These are phyloP conservation scores for Graphilbum ipis-grandicollis DNA, from an alignment of 2,329 filamentous ascomycete genomes.

Conservation along the genomic window DNA sequence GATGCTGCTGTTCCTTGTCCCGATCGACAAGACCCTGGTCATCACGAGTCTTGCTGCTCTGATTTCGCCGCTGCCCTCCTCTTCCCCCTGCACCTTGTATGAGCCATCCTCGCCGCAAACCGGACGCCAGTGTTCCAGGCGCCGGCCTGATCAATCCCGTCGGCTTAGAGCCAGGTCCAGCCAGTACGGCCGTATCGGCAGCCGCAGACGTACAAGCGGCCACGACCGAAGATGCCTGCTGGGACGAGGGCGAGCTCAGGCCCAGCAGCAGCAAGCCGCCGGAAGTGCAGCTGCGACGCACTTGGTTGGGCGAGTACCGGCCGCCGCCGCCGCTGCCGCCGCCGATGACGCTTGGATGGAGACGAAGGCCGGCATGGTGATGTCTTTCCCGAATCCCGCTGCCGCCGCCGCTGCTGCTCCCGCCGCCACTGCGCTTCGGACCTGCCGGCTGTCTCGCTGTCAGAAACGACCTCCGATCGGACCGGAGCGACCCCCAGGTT, in stretches of 20 bases:
- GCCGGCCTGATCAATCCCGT: too few relatives aligned
- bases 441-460: background rate
- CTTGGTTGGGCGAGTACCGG: slow-evolving; percentile 18
- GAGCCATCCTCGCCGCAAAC: too few relatives aligned
- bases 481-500: background rate
- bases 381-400: too few relatives aligned
- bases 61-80: background rate
- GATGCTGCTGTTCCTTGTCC: too few relatives aligned
- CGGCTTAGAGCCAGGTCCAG: slow-evolving; percentile 11
- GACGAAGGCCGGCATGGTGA: too few relatives aligned
- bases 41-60: background rate
- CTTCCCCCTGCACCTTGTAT: too few relatives aligned
- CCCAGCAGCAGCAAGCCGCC: slow-evolving; percentile 35
- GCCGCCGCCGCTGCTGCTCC: too few relatives aligned
- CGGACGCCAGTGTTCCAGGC: too few relatives aligned
- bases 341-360: background rate
- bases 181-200: slow-evolving; percentile 17
- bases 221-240: slow-evolving; percentile 20
- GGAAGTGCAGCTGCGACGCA: slow-evolving; percentile 34
- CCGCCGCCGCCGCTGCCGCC: background rate
- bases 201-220: slow-evolving; percentile 21
- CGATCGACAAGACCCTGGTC: too few relatives aligned
- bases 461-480: background rate
- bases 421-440: too few relatives aligned
- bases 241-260: slow-evolving; percentile 20